Base-by-base conservation (phyloP, 2,329 filamentous ascomycete species). In the Aureobasidium mangrovei region DNA sequence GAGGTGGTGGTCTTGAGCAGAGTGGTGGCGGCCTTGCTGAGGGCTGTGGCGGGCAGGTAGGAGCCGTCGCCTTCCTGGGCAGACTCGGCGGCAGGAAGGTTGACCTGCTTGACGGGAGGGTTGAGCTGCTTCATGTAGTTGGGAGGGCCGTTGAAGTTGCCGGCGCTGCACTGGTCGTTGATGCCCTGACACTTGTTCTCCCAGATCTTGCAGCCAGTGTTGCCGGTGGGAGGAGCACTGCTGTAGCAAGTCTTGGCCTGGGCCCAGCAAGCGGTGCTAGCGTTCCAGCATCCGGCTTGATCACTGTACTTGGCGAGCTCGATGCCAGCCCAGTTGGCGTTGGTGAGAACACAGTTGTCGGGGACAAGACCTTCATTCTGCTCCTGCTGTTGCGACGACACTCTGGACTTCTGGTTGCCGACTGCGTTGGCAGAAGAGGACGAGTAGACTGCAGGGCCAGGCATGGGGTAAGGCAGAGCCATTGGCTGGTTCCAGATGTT, bases 301-400 rank as follows among this genome's bases (percentile, higher is more conserved):
- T 72, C 71, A 4, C 69, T 71, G 70, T 85, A 88, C 7, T 68
- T 61, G 0, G 77, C 66, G 1, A 88, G 74, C 63, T 86, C 77
- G 56, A 76, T 72, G 49, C 77, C 84, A 68, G 83, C 86, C 85
- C 84, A 89, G 71, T 89, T 88, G 56, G 73, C 84, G 64, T 86
- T 87, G 63, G 81, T 80, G 57, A 83, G 63, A 36, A 86, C 71
- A 63, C 81, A 85, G 60, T 74, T 70, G 1, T 63, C 53, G 0
- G 83, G 83, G 51, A 81, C 71, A 9, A 75, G 67, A 9, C 81
- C 82, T 39, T 76, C 71, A 3, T 63, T 68, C 59, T 77, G 57
- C 48, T 54, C 33, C 29, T 3, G 60, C 60, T 44, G 60, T 7
- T 7, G 7, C 7, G 7, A 12, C 10, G 40, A 24, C 2, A 52